Base-by-base conservation (phyloP, 129 eudicot genomes). In the Lonicera japonica region DNA sequence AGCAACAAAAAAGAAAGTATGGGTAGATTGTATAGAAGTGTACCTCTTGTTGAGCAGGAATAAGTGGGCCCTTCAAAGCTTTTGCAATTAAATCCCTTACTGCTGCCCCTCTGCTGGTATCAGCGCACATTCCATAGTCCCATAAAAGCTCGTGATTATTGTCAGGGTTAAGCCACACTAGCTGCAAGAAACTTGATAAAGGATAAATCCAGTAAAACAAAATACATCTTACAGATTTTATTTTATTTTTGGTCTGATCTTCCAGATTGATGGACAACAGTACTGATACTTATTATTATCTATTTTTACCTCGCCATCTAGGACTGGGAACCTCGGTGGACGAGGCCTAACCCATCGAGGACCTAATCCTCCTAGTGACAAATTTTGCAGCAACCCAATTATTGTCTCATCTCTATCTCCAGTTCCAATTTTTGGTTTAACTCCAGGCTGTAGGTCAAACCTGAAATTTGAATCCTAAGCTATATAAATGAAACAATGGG, bases 61-160 rank as follows among this genome's bases (percentile, higher is more conserved):
- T 84, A 67, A 91, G 88, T 8, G 96, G 82, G 45, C 95, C 98
- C 70, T 91, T 91, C 68, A 91, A 73, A 43, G 98, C 98, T 82
- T 87, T 91, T 50, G 86, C 79, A 65, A 91, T 91, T 25, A 87
- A 73, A 63, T 87, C 98, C 23, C 89, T 82, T 5, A 91, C 90
- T 1, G 95, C 96, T 2, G 86, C 96, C 54, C 94, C 95, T 53
- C 89, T 86, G 61, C 95, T 87, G 29, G 97, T 88, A 80, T 94
- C 99, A 55, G 95, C 96, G 41, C 96, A 94, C 99, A 94, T 94
- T 64, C 89, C 91, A 62, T 80, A 73, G 61, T 94, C 99, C 99
- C 99, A 94, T 74, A 88, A 76, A 52, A 91, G 99, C 77, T 88
- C 96, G 56, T 88, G 95, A 55, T 70, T 86, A 62, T 77, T 82